Percentiles rank a stretch among this genome's conserved stretches.
Conservation (phyloP, 1,284 basidiomycete genomes). For the Tilletia setariae region DNA sequence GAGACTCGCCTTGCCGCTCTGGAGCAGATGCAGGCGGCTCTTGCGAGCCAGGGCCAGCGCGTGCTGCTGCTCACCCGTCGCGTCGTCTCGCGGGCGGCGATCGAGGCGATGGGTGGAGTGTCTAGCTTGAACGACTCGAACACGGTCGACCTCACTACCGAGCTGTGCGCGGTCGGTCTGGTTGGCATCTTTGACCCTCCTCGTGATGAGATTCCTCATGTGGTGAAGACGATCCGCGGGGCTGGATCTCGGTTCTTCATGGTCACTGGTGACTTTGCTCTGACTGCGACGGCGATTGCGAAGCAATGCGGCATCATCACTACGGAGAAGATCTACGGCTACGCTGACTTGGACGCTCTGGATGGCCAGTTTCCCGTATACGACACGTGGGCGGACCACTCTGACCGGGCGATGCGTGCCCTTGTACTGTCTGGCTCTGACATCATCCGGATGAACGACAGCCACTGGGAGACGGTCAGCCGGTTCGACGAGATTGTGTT, state of each 20-base stretch:
- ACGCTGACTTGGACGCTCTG: constrained; percentile 37
- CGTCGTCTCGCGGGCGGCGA: constrained; percentile 31
- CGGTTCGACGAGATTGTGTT: constrained; percentile 70
- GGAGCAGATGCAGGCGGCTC: constrained; percentile 42
- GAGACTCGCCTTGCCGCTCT: constrained; percentile 18
- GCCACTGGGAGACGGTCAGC: constrained; percentile 61
- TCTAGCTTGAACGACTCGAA: constrained; percentile 53
- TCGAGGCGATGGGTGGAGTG: constrained; percentile 6
- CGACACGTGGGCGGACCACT: constrained; percentile 59
- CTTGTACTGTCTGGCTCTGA: constrained; percentile 26
- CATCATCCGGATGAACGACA: constrained; percentile 45
- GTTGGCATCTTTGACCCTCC: constrained; percentile 68
- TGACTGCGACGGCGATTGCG: constrained; percentile 65
- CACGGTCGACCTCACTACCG: constrained; percentile 44
- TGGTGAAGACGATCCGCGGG: constrained; percentile 60
- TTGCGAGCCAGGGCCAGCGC: constrained; percentile 65
- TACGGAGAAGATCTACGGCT: constrained; percentile 56
- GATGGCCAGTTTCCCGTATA: constrained; percentile 13
- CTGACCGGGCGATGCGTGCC: constrained; percentile 20
- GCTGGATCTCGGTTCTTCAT: constrained; percentile 68
- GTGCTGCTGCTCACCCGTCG: constrained; percentile 61
- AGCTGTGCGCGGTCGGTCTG: constrained; percentile 65
- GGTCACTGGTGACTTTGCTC: constrained; percentile 66
- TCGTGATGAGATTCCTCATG: constrained; percentile 62
- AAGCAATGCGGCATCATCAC: constrained; percentile 65